Conservation (phyloP, 2,329 filamentous ascomycete species). For the Nemania abortiva region DNA sequence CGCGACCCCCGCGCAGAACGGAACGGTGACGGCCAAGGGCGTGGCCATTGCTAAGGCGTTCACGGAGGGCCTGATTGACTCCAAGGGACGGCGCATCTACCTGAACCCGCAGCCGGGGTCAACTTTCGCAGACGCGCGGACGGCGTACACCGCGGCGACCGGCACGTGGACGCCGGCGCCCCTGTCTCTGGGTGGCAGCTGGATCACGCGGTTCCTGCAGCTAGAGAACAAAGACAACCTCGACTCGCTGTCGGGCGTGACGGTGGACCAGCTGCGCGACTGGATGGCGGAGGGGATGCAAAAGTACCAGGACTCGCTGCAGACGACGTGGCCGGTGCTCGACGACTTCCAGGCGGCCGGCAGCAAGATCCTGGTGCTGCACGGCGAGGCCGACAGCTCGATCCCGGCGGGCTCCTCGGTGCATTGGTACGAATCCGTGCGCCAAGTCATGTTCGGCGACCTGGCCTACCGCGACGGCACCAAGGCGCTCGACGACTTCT, state of each 20-base stretch:
- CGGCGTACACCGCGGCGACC: constrained; percentile 50
- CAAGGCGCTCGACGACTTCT: constrained; percentile 62
- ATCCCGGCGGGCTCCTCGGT: constrained; percentile 63
- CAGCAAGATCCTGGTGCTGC: constrained; percentile 65
- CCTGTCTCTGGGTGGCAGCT: constrained; percentile 48
- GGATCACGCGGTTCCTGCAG: constrained; percentile 46
- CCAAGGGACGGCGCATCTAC: constrained; percentile 53
- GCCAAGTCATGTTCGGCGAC: constrained; percentile 61
- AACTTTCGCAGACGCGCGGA: constrained; percentile 52
- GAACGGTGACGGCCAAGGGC: constrained; percentile 48
- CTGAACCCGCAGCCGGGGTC: constrained; percentile 52
- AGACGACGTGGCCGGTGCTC: constrained; percentile 60
- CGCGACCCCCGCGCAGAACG: constrained; percentile 45
- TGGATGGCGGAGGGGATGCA: constrained; percentile 65
- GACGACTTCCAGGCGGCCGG: constrained; percentile 58
- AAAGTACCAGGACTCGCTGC: constrained; percentile 62
- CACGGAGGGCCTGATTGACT: constrained; percentile 54
- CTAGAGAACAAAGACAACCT: constrained; percentile 51
- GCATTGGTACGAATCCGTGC: constrained; percentile 59
- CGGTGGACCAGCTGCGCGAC: constrained; percentile 64
- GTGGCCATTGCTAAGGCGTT: constrained; percentile 51
- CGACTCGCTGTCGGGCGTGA: constrained; percentile 58
- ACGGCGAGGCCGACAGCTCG: constrained; percentile 63
- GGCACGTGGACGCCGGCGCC: constrained; percentile 45
- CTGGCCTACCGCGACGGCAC: constrained; percentile 55